phyloP scores from a whole-genome alignment of 2,329 filamentous ascomycete species.

The Fusarium begoniae region DNA sequence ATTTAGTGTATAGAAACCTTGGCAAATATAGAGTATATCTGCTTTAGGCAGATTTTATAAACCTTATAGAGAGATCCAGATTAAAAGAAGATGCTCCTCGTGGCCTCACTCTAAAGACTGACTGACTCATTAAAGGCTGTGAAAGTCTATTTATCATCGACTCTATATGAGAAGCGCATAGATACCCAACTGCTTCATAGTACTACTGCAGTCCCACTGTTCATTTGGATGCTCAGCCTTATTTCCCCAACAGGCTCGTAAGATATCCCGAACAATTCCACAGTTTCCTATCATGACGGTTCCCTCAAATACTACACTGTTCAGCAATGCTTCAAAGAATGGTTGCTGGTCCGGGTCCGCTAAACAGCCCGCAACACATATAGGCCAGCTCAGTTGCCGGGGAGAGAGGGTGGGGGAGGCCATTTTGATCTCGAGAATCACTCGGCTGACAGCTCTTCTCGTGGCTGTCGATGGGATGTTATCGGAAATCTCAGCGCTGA shows the following conservation, averaged over 20 bases:
- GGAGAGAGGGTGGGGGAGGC: not conserved
- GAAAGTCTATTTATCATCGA: no score
- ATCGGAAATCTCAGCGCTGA: accelerated
- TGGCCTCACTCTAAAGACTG: no score
- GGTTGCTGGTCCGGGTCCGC: not conserved
- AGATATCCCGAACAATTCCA: not conserved
- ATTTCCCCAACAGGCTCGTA: not conserved
- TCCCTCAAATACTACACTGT: accelerated
- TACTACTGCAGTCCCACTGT: not conserved
- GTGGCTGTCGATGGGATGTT: accelerated
- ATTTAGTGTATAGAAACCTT: no score
- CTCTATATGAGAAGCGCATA: not conserved
- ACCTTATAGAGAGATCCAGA: accelerated
- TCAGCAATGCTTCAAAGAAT: not conserved
- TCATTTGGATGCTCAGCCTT: not conserved
- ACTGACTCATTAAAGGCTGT: no score
- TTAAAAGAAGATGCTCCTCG: no score
- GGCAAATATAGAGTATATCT: no score
- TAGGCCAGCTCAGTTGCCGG: not conserved
- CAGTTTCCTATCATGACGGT: not conserved
- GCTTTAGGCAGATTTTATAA: no score
- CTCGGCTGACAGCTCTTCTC: not conserved
- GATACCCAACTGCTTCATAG: not conserved
- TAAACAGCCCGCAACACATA: not conserved
- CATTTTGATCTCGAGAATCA: not conserved